Percentiles rank a stretch among this genome's conserved stretches.
Conservation (phyloP, 1,139 yeast species). For the Petasospora fabianii region DNA sequence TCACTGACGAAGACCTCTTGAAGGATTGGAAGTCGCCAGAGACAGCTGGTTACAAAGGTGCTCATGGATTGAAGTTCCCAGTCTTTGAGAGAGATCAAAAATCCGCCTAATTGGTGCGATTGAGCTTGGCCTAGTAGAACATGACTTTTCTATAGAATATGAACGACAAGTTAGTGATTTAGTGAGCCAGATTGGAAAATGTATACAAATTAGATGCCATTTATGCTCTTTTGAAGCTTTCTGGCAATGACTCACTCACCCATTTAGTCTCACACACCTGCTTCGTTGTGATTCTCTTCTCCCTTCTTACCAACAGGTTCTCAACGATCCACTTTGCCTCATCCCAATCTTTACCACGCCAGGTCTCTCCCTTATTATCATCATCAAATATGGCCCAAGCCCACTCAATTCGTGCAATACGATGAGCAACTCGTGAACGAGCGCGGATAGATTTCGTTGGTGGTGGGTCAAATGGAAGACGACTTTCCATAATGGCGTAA, state of each 20-base stretch:
- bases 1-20: conserved; percentile 44
- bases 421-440: conserved; percentile 68
- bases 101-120: too few relatives aligned
- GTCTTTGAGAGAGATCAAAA: conserved; percentile 17
- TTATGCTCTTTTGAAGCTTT: too few relatives aligned
- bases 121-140: too few relatives aligned
- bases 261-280: conserved; percentile 37
- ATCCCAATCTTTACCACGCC: conserved; percentile 33
- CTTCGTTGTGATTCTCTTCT: conserved; percentile 41
- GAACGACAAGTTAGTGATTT: too few relatives aligned
- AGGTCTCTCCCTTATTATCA: conserved; percentile 19
- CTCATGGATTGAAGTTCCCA: conserved; percentile 45
- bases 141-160: too few relatives aligned
- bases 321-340: conserved; percentile 52
- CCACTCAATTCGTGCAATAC: conserved; percentile 94
- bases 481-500: conserved; percentile 75
- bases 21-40: conserved; percentile 50
- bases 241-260: conserved; percentile 25
- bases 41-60: conserved; percentile 49
- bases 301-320: conserved; percentile 50
- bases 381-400: conserved; percentile 56
- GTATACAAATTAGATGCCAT: too few relatives aligned
- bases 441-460: conserved; percentile 47
- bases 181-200: too few relatives aligned
- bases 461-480: conserved; percentile 85